Evolutionary conservation across 2,329 filamentous ascomycete species (phyloP), one percentile per base, ranked within the genome.

Genomic region (Diaporthe destruens): DNA sequence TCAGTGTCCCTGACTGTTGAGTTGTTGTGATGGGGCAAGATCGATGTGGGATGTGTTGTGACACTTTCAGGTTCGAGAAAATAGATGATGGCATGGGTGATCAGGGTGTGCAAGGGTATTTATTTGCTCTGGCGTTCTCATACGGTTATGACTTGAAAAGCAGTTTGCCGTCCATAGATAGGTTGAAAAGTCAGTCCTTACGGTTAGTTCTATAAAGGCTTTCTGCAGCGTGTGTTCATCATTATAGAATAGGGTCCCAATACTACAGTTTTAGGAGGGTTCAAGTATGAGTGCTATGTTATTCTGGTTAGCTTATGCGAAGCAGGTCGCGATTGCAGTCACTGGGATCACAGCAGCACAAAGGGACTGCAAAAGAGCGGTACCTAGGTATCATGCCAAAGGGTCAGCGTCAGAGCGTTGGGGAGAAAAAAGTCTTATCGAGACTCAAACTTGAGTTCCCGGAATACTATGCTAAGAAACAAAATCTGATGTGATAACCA

Each of bases 1-100:
- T 87, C 65, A 87, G 85, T 74, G 85, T 87, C 39, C 85, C 85
- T n/a, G 85, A 87, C 75, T 87, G 85, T 66, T 87, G 75, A 80
- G 11, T 16, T 11, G 29, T 20, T 39, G 54, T 49, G 29, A 29
- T 8, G 56, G 54, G 42, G 1, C 8, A 4, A 3, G 1, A 32
- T 49, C 1, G 14, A 6, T 14, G 1, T 25, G 34, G 4, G 16
- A 29, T 29, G 16, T n/a, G 7, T 57, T 0, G 8, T 55, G 6
- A 16, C 14, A 23, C 2, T 12, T 3, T 6, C 16, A 44, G 12
- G 0, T 2, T 12, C 9, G 2, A 20, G 12, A 23, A 39, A 20
- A 23, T 34, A 39, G 32, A 36, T 39, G 20, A 7, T 0, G 25
- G 18, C 0, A 1, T 49, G 1, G 0, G 12, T n/a, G 29, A 29